Conservation (phyloP, 352 stramenopile genomes). For the Phytophthora boehmeriae region DNA sequence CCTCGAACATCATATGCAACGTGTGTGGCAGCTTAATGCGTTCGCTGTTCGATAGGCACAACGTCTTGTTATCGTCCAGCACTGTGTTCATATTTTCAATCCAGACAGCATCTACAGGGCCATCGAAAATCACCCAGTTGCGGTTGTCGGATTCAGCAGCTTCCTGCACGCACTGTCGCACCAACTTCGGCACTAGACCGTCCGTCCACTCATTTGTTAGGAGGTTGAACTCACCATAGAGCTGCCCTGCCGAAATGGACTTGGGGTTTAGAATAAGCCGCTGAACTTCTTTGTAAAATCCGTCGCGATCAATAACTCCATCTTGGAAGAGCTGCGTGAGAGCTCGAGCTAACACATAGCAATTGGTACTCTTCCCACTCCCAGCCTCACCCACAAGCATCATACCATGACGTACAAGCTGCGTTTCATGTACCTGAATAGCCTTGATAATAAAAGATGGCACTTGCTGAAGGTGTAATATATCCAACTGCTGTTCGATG, state of each 20-base stretch:
- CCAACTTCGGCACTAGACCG: constrained; percentile 91
- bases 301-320: constrained; percentile 81
- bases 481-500: constrained; percentile 82
- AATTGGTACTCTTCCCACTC: constrained; percentile 89
- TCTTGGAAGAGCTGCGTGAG: constrained; percentile 80
- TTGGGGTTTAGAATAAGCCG: constrained; percentile 94
- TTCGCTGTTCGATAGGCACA: constrained; percentile 88
- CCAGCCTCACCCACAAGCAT: constrained; percentile 94
- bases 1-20: constrained; percentile 94
- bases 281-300: constrained; percentile 90
- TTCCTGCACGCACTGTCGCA: constrained; percentile 88
- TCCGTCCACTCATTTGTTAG: constrained; percentile 96
- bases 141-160: constrained; percentile 79
- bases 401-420: constrained; percentile 93
- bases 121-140: constrained; percentile 93
- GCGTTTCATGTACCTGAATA: constrained; percentile 91
- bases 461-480: constrained; percentile 83
- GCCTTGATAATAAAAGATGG: constrained; percentile 86
- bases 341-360: constrained; percentile 73
- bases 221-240: constrained; percentile 95
- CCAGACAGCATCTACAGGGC: constrained; percentile 91
- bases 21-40: constrained; percentile 87
- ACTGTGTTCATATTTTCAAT: constrained; percentile 95
- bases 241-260: constrained; percentile 94
- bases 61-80: constrained; percentile 89